Base-by-base conservation (phyloP, 495 filamentous ascomycete genomes). In the Penicillium parvum region DNA sequence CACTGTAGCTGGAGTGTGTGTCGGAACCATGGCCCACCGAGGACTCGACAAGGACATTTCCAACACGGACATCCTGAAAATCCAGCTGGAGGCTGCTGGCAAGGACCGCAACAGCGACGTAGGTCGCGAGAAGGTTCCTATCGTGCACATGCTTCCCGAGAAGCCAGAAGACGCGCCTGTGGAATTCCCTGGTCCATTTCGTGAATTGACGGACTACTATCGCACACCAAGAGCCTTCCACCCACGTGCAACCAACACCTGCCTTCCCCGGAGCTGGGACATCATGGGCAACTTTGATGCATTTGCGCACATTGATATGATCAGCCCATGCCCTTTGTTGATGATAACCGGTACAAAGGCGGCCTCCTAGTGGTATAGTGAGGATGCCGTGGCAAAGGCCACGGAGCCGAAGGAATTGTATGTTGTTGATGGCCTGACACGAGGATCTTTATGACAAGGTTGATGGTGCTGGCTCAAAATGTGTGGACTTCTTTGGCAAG, bases 361-460 rank as follows among this genome's bases (percentile, higher is more conserved):
- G 12, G 41, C 55, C 18, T 62, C 66, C 10, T 17, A 40, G 11
- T 49, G 57, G 9, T 65, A 53, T 37, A 66, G 61, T 37, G 43
- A 61, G 45, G 53, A 55, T 2, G 63, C 51, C 15, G 46, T 68
- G 22, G 40, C 16, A n/a, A 11, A 4, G 7, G 65, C 66, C 4
- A 49, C 47, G 27, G 55, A 69, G 35, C 68, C 68, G 0, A 67
- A 66, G 46, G 63, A 73, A 41, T 36, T 70, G 26, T 58, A 63
- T 49, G 37, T 64, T 7, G 41, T 73, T 0, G 18, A 56, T 8
- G 65, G 61, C 2, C 43, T 42, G 34, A 63, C 36, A 73, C 57
- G 43, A 57, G 3, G 61, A 58, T 43, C 37, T 71, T 11, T 72
- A 72, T 45, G 66, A 73, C 42, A 18, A 62, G 34, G 25, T 57